These are phyloP conservation scores for Panaeolus cyanescens DNA, from an alignment of 768 basidiomycete species.

Conservation along the genomic window DNA sequence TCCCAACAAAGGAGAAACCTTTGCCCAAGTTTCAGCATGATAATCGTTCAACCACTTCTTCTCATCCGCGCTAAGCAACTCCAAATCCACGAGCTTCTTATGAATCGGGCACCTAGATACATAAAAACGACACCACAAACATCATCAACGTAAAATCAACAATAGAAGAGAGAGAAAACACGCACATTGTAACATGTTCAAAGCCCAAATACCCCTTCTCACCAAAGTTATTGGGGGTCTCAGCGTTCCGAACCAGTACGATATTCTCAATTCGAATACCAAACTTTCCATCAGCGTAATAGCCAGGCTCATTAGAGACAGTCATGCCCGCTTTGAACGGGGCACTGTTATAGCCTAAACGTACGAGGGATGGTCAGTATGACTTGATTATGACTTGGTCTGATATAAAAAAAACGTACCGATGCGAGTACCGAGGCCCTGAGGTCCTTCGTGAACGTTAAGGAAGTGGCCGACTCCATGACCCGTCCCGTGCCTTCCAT, in stretches of 20 bases:
- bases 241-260: slow-evolving; percentile 69
- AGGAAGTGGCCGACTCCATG: slow-evolving; percentile 95
- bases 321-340: slow-evolving; percentile 86
- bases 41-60: slow-evolving; percentile 83
- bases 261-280: slow-evolving; percentile 95
- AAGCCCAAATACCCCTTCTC: slow-evolving; percentile 83
- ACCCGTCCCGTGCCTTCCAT: slow-evolving; percentile 80
- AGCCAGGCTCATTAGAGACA: slow-evolving; percentile 92
- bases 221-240: slow-evolving; percentile 81
- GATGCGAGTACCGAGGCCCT: slow-evolving; percentile 64
- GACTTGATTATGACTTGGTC: too few species aligned
- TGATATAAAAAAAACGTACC: slow-evolving; percentile 25
- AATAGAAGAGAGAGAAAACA: slow-evolving; percentile 7
- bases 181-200: slow-evolving; percentile 87
- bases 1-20: slow-evolving; percentile 71
- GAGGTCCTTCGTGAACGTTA: slow-evolving; percentile 89
- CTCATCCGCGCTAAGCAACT: slow-evolving; percentile 66
- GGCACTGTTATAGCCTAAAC: slow-evolving; percentile 51
- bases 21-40: slow-evolving; percentile 73
- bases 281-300: slow-evolving; percentile 87
- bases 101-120: slow-evolving; percentile 79
- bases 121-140: slow-evolving; percentile 5
- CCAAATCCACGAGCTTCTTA: slow-evolving; percentile 71
- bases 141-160: too few species aligned
- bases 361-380: neutral